phyloP scores from a whole-genome alignment of 768 basidiomycete genomes.

The Kockovaella imperatae region DNA sequence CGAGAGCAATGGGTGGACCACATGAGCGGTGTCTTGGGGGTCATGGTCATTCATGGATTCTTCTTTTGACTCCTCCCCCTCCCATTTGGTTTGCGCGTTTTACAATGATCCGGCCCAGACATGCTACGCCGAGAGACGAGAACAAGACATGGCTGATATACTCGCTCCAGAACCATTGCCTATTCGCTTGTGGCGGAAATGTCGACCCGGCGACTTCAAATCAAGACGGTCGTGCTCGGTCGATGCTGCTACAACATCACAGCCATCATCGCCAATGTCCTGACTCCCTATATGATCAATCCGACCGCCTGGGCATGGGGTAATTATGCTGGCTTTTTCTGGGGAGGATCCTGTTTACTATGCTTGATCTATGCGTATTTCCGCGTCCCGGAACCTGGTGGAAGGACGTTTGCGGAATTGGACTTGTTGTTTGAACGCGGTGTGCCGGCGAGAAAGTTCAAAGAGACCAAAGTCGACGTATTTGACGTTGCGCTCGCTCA shows the following conservation, averaged over 20 bases:
- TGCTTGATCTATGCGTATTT: slow-evolving; percentile 34
- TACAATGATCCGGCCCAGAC: too few relatives aligned
- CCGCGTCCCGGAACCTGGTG: slow-evolving; percentile 32
- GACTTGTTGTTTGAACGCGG: slow-evolving; percentile 46
- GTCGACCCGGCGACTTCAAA: slow-evolving; percentile 40
- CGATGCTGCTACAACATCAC: slow-evolving; percentile 28
- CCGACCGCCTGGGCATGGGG: slow-evolving; percentile 35
- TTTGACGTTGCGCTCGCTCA: slow-evolving; percentile 14
- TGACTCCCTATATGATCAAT: slow-evolving; percentile 39
- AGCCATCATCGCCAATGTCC: slow-evolving; percentile 25
- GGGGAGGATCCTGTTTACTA: slow-evolving; percentile 27
- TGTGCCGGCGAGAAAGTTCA: slow-evolving; percentile 43
- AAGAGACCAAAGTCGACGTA: slow-evolving; percentile 32
- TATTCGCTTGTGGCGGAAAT: slow-evolving; percentile 42
- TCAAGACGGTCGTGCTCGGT: slow-evolving; percentile 40
- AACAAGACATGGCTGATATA: not conserved
- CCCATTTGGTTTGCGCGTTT: too few relatives aligned
- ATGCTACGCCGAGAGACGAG: not conserved
- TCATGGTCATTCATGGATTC: too few relatives aligned
- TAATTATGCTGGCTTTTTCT: slow-evolving; percentile 34
- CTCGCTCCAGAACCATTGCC: slow-evolving; percentile 14
- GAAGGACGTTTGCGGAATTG: slow-evolving; percentile 43
- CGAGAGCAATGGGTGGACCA: too few relatives aligned
- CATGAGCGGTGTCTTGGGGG: too few relatives aligned
- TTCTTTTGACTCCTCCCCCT: too few relatives aligned